A percentile compares a stretch with the other conserved stretches of the same genome.
phyloP scores from a whole-genome alignment of 345 rosid genomes.

The Bruguiera gymnorhiza region DNA sequence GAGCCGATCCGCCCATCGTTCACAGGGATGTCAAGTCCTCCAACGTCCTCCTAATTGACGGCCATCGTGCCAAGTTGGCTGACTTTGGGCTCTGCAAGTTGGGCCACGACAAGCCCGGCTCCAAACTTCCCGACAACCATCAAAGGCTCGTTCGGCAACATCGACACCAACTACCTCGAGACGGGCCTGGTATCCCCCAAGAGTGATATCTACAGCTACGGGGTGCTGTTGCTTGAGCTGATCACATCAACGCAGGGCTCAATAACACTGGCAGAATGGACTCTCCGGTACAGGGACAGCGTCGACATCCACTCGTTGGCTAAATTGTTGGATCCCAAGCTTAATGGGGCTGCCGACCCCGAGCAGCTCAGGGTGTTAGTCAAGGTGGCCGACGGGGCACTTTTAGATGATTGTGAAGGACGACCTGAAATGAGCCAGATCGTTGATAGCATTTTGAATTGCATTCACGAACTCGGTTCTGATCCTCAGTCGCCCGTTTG shows the following conservation, averaged over 20 bases:
- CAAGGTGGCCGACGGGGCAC: constrained; percentile 27
- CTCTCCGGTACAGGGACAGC: constrained; percentile 19
- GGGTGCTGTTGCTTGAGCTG: constrained; percentile 39
- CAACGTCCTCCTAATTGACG: constrained; percentile 35
- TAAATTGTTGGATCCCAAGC: constrained; percentile 39
- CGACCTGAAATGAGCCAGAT: constrained; percentile 39
- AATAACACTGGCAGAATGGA: constrained; percentile 40
- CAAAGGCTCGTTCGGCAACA: constrained; percentile 40
- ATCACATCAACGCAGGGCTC: constrained; percentile 37
- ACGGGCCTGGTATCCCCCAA: constrained; percentile 36
- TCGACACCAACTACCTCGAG: constrained; percentile 33
- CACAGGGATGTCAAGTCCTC: constrained; percentile 68
- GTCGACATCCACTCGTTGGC: constrained; percentile 18
- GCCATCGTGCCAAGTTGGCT: constrained; percentile 39
- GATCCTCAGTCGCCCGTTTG: constrained; percentile 17
- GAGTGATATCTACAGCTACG: constrained; percentile 42
- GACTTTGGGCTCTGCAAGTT: constrained; percentile 49
- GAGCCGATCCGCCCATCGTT: constrained; percentile 42
- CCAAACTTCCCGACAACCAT: constrained; percentile 22
- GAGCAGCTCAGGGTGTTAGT: constrained; percentile 34
- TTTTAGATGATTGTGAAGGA: constrained; percentile 30
- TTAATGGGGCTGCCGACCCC: constrained; percentile 27
- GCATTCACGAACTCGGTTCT: constrained; percentile 17
- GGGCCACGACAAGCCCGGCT: constrained; percentile 18
- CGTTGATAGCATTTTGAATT: constrained; percentile 22